Percentiles rank a stretch among this genome's conserved stretches.
These are phyloP conservation scores for Neurospora tetraspora DNA, from an alignment of 495 filamentous ascomycete genomes.

Conservation along the genomic window DNA sequence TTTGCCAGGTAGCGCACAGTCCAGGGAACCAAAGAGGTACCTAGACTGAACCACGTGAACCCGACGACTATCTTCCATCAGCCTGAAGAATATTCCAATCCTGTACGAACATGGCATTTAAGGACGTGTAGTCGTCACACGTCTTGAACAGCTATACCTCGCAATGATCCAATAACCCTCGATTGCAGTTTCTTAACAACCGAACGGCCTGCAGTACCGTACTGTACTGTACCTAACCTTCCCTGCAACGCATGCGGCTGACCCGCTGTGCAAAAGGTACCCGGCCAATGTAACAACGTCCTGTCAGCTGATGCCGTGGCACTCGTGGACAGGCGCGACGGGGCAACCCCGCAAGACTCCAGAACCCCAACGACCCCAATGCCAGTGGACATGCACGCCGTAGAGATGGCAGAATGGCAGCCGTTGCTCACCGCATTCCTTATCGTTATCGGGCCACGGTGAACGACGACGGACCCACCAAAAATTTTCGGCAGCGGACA, in stretches of 20 bases:
- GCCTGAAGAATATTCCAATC: not conserved
- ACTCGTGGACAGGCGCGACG: not conserved
- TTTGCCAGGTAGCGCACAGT: not conserved
- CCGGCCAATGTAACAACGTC: not conserved
- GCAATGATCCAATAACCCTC: not conserved
- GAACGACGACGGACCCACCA: conserved; percentile 12
- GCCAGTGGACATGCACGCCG: not conserved
- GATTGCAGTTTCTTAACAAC: not conserved
- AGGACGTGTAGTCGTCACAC: not conserved
- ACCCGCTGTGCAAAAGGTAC: not conserved
- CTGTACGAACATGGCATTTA: not conserved
- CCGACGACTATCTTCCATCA: not conserved
- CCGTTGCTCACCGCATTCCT: conserved; percentile 13
- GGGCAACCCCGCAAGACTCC: not conserved
- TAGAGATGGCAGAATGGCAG: not conserved
- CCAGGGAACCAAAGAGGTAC: not conserved
- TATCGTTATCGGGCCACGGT: conserved; percentile 20
- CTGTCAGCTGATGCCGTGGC: not conserved
- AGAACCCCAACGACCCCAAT: not conserved
- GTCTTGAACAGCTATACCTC: not conserved
- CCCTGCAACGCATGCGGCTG: not conserved
- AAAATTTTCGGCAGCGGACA: conserved; percentile 16
- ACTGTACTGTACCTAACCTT: not conserved
- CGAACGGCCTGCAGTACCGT: not conserved
- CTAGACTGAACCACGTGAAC: too few species aligned